Base-by-base conservation (phyloP, 331 rosid genomes). In the Rosa hybrid region DNA sequence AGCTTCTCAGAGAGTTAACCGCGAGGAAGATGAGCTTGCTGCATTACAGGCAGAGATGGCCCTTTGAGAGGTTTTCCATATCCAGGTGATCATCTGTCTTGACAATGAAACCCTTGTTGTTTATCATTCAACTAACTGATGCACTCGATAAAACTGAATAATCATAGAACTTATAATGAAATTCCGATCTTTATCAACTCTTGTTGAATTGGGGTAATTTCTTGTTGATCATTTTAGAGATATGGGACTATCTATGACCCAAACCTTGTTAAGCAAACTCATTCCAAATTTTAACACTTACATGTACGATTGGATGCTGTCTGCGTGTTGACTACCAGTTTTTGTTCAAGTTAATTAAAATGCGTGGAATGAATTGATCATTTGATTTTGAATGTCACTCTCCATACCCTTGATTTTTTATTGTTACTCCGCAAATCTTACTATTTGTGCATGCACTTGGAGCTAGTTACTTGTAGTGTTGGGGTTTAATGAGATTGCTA, bases 1-100 rank as follows among this genome's bases (percentile, higher is more conserved):
- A 50, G 82, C 76, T 74, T 89, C 97, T 71, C 87, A 86, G 68
- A 92, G 78, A 79, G 89, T 84, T 20, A 95, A 92, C 78, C 93
- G 90, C 2, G 98, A 95, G 85, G 98, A 95, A 76, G 98, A 92
- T 77, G 98, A 95, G 84, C 88, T 95, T 67, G 98, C 98, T 72
- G 98, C 98, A 53, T 83, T 95, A 82, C 98, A 92, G 89, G 98
- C 98, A 71, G 98, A 95, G 92, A 92, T 95, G 98, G 98, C 98
- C 14, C 98, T 95, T 75, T 95, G 85, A 91, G 85, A 39, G 41
- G 72, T 64, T 46, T 49, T 23, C n/a, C 54, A 42, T 64, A 48
- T 64, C 17, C 41, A 41, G 72, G 69, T 63, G 80, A 49, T 77
- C 14, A 27, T 27, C 27, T 77, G n/a, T 46, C 38, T 63, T 30